Conservation (phyloP, 306 rosid genomes). For the Cicer judaicum region DNA sequence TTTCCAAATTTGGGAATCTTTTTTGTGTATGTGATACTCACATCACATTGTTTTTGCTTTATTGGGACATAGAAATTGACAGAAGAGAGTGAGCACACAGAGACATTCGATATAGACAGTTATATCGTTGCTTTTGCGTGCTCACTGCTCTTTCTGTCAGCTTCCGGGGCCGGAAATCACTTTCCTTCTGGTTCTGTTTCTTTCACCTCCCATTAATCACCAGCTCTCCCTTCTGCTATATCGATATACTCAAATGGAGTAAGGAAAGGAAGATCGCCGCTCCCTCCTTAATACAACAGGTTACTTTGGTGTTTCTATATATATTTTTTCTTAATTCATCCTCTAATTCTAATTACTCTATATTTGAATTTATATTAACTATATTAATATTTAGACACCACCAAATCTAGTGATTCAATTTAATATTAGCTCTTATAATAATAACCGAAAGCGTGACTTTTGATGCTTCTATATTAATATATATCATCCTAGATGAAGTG, state of each 20-base stretch:
- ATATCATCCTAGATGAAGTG: background rate
- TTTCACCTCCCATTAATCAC: constrained; percentile 23
- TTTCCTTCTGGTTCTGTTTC: constrained; percentile 40
- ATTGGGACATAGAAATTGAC: constrained; percentile 82
- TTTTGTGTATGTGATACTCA: background rate
- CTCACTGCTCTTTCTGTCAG: constrained; percentile 90
- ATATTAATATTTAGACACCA: background rate
- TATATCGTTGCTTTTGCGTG: constrained; percentile 83
- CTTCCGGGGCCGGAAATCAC: constrained; percentile 52
- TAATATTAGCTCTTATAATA: constrained; percentile 35
- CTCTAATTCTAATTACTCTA: background rate
- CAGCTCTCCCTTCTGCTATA: background rate
- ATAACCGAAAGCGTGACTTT: constrained; percentile 59
- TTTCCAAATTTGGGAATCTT: constrained; percentile 37
- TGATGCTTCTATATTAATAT: constrained; percentile 38
- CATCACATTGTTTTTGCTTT: constrained; percentile 17
- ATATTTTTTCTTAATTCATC: background rate
- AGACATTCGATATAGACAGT: constrained; percentile 55
- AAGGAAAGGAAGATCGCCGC: background rate
- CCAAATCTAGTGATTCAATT: constrained; percentile 7
- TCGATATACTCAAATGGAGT: background rate
- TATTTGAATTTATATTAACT: background rate
- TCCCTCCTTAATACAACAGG: constrained; percentile 23
- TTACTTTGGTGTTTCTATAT: constrained; percentile 26
- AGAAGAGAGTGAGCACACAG: constrained; percentile 99